phyloP scores from a whole-genome alignment of 2,329 filamentous ascomycete species.

The Huntiella bhutanensis region DNA sequence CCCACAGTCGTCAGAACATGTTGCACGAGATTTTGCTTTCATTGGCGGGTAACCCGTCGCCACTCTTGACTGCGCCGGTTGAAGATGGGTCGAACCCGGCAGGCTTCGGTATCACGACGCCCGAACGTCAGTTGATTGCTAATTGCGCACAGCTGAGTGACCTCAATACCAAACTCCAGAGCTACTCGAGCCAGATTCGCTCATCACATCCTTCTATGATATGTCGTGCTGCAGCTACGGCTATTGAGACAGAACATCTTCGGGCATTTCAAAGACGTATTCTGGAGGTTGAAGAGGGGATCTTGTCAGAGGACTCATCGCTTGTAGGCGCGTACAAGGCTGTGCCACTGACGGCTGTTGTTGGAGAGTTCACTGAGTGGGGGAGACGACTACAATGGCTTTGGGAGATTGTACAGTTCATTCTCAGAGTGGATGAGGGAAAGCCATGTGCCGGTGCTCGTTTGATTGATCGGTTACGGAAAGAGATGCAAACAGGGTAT shows the following conservation, averaged over 20 bases:
- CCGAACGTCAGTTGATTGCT: slow-evolving; percentile 65
- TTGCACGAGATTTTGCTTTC: slow-evolving; percentile 97
- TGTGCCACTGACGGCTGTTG: slow-evolving; percentile 71
- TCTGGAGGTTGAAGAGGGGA: slow-evolving; percentile 61
- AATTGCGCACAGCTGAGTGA: slow-evolving; percentile 61
- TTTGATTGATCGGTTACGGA: slow-evolving; percentile 58
- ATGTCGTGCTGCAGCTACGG: slow-evolving; percentile 69
- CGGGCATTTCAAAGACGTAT: slow-evolving; percentile 67
- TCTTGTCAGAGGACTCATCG: slow-evolving; percentile 56
- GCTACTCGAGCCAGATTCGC: slow-evolving; percentile 36
- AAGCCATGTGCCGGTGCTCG: slow-evolving; percentile 42
- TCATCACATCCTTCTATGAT: slow-evolving; percentile 30
- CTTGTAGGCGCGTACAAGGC: slow-evolving; percentile 85
- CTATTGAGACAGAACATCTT: slow-evolving; percentile 57
- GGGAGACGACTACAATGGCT: slow-evolving; percentile 71
- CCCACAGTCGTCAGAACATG: slow-evolving; percentile 33
- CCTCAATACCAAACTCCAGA: slow-evolving; percentile 56
- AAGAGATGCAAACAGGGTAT: slow-evolving; percentile 73
- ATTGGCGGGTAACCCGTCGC: slow-evolving; percentile 81
- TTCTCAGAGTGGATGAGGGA: slow-evolving; percentile 9
- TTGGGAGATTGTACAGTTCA: slow-evolving; percentile 38
- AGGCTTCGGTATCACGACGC: slow-evolving; percentile 42
- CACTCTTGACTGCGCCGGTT: slow-evolving; percentile 40
- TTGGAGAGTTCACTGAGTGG: slow-evolving; percentile 77
- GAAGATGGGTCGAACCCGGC: slow-evolving; percentile 19